Conservation (phyloP, 2,329 filamentous ascomycete species). For the Nemania serpens region DNA sequence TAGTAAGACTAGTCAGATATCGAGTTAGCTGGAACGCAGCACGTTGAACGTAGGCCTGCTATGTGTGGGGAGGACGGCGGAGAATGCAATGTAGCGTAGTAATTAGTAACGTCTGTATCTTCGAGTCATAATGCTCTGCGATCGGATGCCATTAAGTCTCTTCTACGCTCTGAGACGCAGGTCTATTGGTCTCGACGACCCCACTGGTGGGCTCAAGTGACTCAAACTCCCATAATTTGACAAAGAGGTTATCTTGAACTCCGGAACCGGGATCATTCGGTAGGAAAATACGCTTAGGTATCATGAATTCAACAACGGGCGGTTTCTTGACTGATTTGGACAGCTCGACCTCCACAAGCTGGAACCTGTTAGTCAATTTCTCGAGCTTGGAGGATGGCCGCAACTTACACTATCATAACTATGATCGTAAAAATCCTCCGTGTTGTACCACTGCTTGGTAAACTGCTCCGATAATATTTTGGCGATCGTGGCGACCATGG, state of each 20-base stretch:
- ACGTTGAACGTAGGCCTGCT: slow-evolving; percentile 15
- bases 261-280: slow-evolving; percentile 54
- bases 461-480: slow-evolving; percentile 97
- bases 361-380: slow-evolving; percentile 40
- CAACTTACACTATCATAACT: slow-evolving; percentile 77
- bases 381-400: neutral
- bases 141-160: slow-evolving; percentile 12
- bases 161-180: neutral
- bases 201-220: slow-evolving; percentile 20
- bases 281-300: slow-evolving; percentile 81
- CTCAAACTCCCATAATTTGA: slow-evolving; percentile 65
- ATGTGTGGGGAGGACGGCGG: slow-evolving; percentile 2
- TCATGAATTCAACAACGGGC: slow-evolving; percentile 91
- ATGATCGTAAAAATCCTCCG: slow-evolving; percentile 98
- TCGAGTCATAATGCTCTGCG: slow-evolving; percentile 19
- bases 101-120: slow-evolving; percentile 13
- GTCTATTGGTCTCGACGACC: slow-evolving; percentile 1
- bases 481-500: slow-evolving; percentile 91
- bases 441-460: slow-evolving; percentile 89
- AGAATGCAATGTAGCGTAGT: slow-evolving; percentile 11
- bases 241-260: slow-evolving; percentile 59
- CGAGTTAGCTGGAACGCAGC: slow-evolving; percentile 9
- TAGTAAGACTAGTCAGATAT: slow-evolving; percentile 5
- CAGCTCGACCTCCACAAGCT: slow-evolving; percentile 85
- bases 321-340: slow-evolving; percentile 81